Conservation (phyloP, 441 rosid species). For the Pelargonium australe region DNA sequence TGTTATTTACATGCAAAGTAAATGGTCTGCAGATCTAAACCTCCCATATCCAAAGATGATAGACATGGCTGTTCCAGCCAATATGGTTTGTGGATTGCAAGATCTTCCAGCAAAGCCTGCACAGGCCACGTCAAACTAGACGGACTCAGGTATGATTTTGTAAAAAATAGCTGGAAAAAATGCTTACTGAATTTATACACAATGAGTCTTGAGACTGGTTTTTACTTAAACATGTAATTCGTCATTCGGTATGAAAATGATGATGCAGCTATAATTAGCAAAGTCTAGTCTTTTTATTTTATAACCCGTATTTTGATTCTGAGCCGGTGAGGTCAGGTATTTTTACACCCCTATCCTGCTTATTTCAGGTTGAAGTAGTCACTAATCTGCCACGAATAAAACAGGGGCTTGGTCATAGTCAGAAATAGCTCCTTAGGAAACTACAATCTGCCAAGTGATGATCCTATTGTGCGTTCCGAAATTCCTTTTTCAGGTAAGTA, state of each 20-base stretch:
- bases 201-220: neutral
- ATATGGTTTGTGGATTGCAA: conserved; percentile 86
- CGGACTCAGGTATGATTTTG: conserved; percentile 2
- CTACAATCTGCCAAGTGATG: neutral
- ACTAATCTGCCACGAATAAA: neutral
- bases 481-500: neutral
- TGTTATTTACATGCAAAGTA: neutral
- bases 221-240: no score
- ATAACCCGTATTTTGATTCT: no score
- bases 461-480: no score
- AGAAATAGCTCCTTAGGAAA: neutral
- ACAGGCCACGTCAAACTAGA: conserved; percentile 5
- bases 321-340: neutral
- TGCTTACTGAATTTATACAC: neutral
- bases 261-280: no score
- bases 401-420: neutral
- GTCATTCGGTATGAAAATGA: no score
- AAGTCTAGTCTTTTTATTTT: no score
- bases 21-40: conserved; percentile 46
- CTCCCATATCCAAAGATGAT: conserved; percentile 91
- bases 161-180: neutral
- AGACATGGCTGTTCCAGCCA: conserved; percentile 73
- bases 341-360: neutral
- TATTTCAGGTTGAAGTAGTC: conserved; percentile 2
- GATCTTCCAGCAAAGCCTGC: conserved; percentile 36